A percentile compares a stretch with the other conserved stretches of the same genome.
phyloP scores from a whole-genome alignment of 2,329 filamentous ascomycete genomes.

The Ophiostoma sp. region DNA sequence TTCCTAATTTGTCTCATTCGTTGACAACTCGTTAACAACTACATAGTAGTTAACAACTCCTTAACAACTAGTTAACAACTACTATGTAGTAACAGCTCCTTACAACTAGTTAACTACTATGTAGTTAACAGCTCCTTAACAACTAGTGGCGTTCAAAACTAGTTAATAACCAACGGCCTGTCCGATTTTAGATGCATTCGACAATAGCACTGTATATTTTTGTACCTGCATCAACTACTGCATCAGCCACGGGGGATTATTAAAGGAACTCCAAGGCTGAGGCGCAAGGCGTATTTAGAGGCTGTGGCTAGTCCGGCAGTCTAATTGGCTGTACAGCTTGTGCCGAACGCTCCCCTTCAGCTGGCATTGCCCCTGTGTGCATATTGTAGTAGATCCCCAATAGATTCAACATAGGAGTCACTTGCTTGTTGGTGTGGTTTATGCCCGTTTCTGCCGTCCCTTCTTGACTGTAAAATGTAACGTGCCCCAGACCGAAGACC shows the following conservation, averaged over 20 bases:
- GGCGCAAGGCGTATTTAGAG: constrained; percentile 20
- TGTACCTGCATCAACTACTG: constrained; percentile 7
- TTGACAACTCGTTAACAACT: neutral
- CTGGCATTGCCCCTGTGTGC: constrained; percentile 3
- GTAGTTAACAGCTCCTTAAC: neutral
- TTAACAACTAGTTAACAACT: neutral
- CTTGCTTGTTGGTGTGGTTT: neutral
- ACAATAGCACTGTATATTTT: neutral
- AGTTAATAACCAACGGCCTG: neutral
- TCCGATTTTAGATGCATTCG: neutral
- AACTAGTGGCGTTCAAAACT: neutral
- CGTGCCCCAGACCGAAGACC: neutral
- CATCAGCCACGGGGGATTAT: neutral
- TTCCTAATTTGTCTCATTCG: neutral
- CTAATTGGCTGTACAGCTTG: constrained; percentile 17
- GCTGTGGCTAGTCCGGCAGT: constrained; percentile 12
- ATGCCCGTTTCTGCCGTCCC: neutral
- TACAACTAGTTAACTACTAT: no score
- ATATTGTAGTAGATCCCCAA: neutral
- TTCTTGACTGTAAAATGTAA: neutral
- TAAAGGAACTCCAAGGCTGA: constrained; percentile 17
- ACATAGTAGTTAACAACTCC: neutral
- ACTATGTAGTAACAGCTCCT: no score
- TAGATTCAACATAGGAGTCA: neutral
- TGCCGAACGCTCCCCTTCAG: constrained; percentile 5